Base-by-base conservation (phyloP, 2,329 filamentous ascomycete species). In the Alternaria angustiovoidea region DNA sequence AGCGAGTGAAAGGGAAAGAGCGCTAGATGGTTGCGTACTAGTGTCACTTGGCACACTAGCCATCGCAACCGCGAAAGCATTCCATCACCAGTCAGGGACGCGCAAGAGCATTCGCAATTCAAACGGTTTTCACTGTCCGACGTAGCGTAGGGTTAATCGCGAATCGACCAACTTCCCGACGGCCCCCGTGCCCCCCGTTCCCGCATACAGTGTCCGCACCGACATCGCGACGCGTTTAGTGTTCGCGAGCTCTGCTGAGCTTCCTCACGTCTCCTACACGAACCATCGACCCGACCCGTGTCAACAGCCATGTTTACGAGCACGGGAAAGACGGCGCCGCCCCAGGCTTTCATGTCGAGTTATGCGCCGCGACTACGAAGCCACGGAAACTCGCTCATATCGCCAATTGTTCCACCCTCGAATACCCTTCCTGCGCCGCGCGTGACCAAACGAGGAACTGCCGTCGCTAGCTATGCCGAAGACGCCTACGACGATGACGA, bases 361-460 rank as follows among this genome's bases (percentile, higher is more conserved):
- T 97, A 96, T 81, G 93, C 94, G 80, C 92, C 94, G 65, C 91
- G 94, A 74, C 82, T 98, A 75, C 92, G 94, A 76, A 88, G 89
- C 66, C 97, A 96, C 82, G 92, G 91, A 78, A 98, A 98, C 82
- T 92, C 94, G 38, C 88, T 98, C 56, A 87, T 97, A 63, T 92
- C 92, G 24, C 94, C 94, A 36, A 89, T 95, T 63, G 87, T 94
- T 63, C 91, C 91, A 64, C 86, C 86, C 56, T 89, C 88, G 63
- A 85, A 89, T 58, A 85, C 87, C n/a, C 79, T 87, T 2, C 89
- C 88, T 24, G 87, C 90, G 39, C 82, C 92, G 70, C 88, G 94
- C 76, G 96, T 92, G n/a, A 98, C 95, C 8, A 98, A 99, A 83
- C 91, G 95, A 79, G 95, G 95, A 59, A 98, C 95, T 2, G 95